Conservation (phyloP, 2,329 filamentous ascomycete genomes). For the Metarhizium brunneum region DNA sequence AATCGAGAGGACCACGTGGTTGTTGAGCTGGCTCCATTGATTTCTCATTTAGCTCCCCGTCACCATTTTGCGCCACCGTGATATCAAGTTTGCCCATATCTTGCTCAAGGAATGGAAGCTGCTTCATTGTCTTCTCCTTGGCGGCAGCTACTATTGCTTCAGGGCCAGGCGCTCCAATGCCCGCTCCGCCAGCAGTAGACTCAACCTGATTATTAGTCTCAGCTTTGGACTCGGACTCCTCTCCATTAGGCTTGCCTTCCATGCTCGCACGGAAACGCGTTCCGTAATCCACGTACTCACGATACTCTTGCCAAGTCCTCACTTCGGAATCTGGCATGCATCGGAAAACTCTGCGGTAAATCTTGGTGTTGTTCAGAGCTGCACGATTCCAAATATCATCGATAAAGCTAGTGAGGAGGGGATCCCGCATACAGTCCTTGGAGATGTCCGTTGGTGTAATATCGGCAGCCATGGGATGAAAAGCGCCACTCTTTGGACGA, state of each 20-base stretch:
- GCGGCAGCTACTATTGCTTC: slow-evolving; percentile 26
- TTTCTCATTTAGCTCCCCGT: slow-evolving; percentile 25
- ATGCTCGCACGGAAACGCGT: slow-evolving; percentile 65
- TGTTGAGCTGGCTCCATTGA: slow-evolving; percentile 1
- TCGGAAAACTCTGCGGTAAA: slow-evolving; percentile 88
- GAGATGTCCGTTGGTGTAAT: slow-evolving; percentile 66
- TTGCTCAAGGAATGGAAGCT: slow-evolving; percentile 11
- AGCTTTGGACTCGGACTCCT: slow-evolving; percentile 38
- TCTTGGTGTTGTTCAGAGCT: slow-evolving; percentile 89
- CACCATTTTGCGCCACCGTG: slow-evolving; percentile 20
- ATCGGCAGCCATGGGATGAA: slow-evolving; percentile 52
- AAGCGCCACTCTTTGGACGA: slow-evolving; percentile 31
- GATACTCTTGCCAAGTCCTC: slow-evolving; percentile 86
- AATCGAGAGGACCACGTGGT: slow-evolving; percentile 28
- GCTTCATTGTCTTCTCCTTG: slow-evolving; percentile 19
- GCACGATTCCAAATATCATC: slow-evolving; percentile 80
- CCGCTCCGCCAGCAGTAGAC: slow-evolving; percentile 26
- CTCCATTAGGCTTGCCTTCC: slow-evolving; percentile 42
- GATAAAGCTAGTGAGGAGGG: slow-evolving; percentile 71
- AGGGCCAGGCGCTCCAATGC: slow-evolving; percentile 33
- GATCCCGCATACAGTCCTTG: slow-evolving; percentile 92
- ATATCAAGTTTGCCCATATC: slow-evolving; percentile 23
- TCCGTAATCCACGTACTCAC: slow-evolving; percentile 69
- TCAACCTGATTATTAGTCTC: slow-evolving; percentile 20
- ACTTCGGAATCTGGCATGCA: slow-evolving; percentile 97